Evolutionary conservation across 2,329 filamentous ascomycete genomes (phyloP), one percentile per base, ranked within the genome.

Genomic region (Teratosphaeria epicoccoides): DNA sequence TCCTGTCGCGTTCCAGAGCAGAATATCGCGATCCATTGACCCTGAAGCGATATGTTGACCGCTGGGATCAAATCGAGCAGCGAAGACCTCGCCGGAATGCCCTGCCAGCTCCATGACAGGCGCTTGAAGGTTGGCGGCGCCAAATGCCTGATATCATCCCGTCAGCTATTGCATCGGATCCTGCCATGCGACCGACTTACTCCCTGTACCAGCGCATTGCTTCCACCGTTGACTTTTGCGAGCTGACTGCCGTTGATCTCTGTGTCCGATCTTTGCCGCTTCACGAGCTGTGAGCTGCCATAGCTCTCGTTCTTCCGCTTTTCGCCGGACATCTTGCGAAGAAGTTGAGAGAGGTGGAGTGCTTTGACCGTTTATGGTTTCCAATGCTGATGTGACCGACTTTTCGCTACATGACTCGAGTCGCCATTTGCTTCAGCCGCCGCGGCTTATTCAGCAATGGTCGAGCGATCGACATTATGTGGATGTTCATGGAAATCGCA

Each of bases 1-100:
- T 63, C 89, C 91, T 55, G 91, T 89, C 1, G 90, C 94, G 63
- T 86, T 82, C 93, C 93, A 98, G 25, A 98, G 79, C 71, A 97
- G 88, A 61, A 98, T 93, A 53, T 83, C 87, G 62, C 90, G 81
- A 67, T 98, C 93, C 87, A 96, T 95, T 11, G 88, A 93, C 7
- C 88, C 91, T 1, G 93, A 97, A 43, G 93, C 93, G 61, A 97
- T 93, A 57, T 88, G 77, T 57, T 89, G 85, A 43, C 90, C 91
- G 2, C 85, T 85, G 2, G 88, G 85, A 66, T 96, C 88, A 66
- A 98, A 98, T 65, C 87, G 85, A 47, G 88, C 86, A 23, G 88
- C 79, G 66, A 97, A 97, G 46, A 98, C 81, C 72, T 98, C 93
- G 20, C 88, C 89, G 26, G 76, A 76, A 59, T 84, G 81, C 24